Conservation (phyloP, 2,329 filamentous ascomycete genomes). For the Neobulgaria alba region DNA sequence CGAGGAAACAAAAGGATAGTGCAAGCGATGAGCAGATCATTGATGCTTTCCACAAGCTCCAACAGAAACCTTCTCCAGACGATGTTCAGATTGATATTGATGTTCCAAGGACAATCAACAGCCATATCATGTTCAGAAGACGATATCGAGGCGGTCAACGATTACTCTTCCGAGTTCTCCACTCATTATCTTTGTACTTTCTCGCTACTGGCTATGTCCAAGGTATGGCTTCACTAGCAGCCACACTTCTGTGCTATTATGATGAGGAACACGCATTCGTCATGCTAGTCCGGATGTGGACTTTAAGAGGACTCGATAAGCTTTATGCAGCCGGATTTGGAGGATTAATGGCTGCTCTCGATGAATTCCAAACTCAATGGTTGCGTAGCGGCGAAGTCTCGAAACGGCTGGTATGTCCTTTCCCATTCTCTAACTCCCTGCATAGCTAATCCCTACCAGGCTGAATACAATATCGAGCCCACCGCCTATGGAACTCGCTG, state of each 20-base stretch:
- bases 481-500: slow-evolving; percentile 94
- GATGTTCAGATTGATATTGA: slow-evolving; percentile 97
- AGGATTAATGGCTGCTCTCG: slow-evolving; percentile 76
- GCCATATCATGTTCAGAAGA: slow-evolving; percentile 93
- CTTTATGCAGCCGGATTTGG: slow-evolving; percentile 79
- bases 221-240: slow-evolving; percentile 90
- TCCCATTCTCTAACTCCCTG: neutral
- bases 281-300: slow-evolving; percentile 94
- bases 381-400: slow-evolving; percentile 70
- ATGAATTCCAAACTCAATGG: slow-evolving; percentile 81
- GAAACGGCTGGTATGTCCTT: slow-evolving; percentile 60
- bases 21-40: slow-evolving; percentile 65
- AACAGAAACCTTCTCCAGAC: slow-evolving; percentile 69
- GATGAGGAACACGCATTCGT: slow-evolving; percentile 92
- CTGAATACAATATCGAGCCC: slow-evolving; percentile 69
- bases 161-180: slow-evolving; percentile 83
- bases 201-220: slow-evolving; percentile 92
- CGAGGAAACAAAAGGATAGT: slow-evolving; percentile 52
- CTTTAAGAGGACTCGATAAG: slow-evolving; percentile 73
- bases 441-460: slow-evolving; percentile 35
- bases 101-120: slow-evolving; percentile 87
- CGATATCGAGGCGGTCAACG: slow-evolving; percentile 89
- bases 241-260: slow-evolving; percentile 91
- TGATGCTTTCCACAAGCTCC: slow-evolving; percentile 61
- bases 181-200: slow-evolving; percentile 85